phyloP scores from a whole-genome alignment of 805 yeast genomes.

The Metschnikowia colocasiae region DNA sequence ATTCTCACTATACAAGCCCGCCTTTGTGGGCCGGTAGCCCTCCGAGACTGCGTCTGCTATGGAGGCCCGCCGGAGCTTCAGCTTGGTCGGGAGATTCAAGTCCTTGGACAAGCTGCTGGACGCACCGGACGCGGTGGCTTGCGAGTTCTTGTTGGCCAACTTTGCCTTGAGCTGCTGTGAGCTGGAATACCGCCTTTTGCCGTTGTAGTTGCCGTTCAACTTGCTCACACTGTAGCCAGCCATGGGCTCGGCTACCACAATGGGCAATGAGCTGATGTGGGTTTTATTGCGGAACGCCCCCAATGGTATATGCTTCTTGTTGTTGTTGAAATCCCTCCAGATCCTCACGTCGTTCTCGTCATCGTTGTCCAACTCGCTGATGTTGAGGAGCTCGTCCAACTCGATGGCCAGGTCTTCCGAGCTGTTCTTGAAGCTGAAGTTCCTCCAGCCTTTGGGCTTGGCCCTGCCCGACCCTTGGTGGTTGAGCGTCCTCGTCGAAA shows the following conservation, averaged over 20 bases:
- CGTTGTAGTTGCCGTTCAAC: constrained; percentile 25
- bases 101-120: constrained; percentile 13
- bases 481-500: constrained; percentile 77
- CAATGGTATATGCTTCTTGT: constrained; percentile 60
- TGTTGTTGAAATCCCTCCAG: constrained; percentile 44
- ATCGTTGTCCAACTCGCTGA: constrained; percentile 78
- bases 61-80: constrained; percentile 57
- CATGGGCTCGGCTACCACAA: constrained; percentile 24
- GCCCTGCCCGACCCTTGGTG: constrained; percentile 12
- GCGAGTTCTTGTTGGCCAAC: constrained; percentile 13
- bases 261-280: constrained; percentile 22
- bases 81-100: constrained; percentile 25
- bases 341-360: constrained; percentile 54
- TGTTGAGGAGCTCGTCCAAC: constrained; percentile 80
- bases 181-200: constrained; percentile 11
- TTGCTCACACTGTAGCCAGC: constrained; percentile 27
- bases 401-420: constrained; percentile 40
- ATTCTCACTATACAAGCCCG: constrained; percentile 73
- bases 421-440: constrained; percentile 16
- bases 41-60: constrained; percentile 73
- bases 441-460: constrained; percentile 21
- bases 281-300: constrained; percentile 84
- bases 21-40: constrained; percentile 69
- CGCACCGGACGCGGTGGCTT: constrained; percentile 3
- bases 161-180: constrained; percentile 13